Evolutionary conservation across 1,284 basidiomycete genomes (phyloP), one percentile per base, ranked within the genome.

Genomic region (Amylostereum areolatum): DNA sequence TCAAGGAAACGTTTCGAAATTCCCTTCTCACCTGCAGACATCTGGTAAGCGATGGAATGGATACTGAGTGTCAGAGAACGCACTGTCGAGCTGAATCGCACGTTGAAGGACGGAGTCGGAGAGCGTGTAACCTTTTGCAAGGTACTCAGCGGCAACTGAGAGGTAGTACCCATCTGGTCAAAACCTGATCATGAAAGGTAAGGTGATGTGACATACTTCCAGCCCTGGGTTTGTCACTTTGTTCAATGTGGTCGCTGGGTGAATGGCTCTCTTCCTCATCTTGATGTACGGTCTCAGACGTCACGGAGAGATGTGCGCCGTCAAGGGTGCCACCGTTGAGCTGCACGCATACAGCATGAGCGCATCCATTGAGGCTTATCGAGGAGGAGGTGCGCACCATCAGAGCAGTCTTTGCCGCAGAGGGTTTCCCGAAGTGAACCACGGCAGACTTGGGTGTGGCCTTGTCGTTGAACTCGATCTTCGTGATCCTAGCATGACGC

Each of bases 61-160:
- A 30, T 1, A 31, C 32, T 31, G 24, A 36, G 18, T 11, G 43
- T 2, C 36, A 43, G 32, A 11, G n/a, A 11, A 70, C 83, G 58
- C 58, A 90, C 88, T 70, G 69, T 96, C 92, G 46, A 93, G 72
- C 52, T 93, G 89, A 61, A 97, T 97, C 27, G 93, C 91, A 54
- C 83, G 83, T 57, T 88, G 76, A 43, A 97, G 74, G 55, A 93
- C 78, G 50, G 77, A 65, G 63, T 97, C 93, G 25, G 85, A 84
- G 36, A 97, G 77, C 43, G 64, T 63, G 70, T 97, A 97, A 2
- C 94, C 94, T 62, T 80, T 83, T 1, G 90, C 87, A 34, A 97
- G 80, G 67, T 94, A 92, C 66, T 96, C 93, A 35, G 93, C 93
- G 24, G 86, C 87, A 59, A 95, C 90, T 71, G 49, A 6, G 49